A percentile compares a stretch with the other conserved stretches of the same genome.
phyloP scores from a whole-genome alignment of 169 alveolate genomes.

The Cryptosporidium canis region DNA sequence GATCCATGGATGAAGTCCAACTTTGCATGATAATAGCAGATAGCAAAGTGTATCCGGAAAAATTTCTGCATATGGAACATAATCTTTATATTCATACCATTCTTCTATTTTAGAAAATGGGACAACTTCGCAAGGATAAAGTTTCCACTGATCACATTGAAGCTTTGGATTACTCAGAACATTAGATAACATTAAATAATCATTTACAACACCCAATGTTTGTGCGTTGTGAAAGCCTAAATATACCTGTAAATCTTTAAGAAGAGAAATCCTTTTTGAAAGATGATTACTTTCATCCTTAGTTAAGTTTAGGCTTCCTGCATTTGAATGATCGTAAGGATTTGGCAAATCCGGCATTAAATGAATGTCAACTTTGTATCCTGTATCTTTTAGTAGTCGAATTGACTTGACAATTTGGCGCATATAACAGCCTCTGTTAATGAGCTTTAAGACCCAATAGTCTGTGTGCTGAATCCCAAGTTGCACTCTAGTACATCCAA shows the following conservation, averaged over 20 bases:
- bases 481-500: conserved; percentile 93
- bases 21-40: conserved; percentile 84
- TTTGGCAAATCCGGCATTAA: conserved; percentile 94
- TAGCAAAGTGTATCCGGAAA: conserved; percentile 80
- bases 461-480: conserved; percentile 94
- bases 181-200: conserved; percentile 87
- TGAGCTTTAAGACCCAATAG: conserved; percentile 83
- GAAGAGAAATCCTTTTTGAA: not conserved
- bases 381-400: conserved; percentile 88
- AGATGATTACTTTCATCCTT: not conserved
- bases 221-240: conserved; percentile 61
- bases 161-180: conserved; percentile 84
- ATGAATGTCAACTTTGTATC: conserved; percentile 94
- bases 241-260: conserved; percentile 15
- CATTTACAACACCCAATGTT: conserved; percentile 80
- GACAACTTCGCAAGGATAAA: conserved; percentile 93
- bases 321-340: conserved; percentile 74
- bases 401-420: conserved; percentile 86
- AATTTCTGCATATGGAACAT: conserved; percentile 89
- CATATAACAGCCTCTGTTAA: conserved; percentile 82
- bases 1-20: conserved; percentile 93
- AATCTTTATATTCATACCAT: conserved; percentile 86
- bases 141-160: conserved; percentile 96
- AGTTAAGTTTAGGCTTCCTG: not conserved
- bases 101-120: conserved; percentile 91